A percentile compares a stretch with the other conserved stretches of the same genome.
These are phyloP conservation scores for Phytophthora fragariaefolia DNA, from an alignment of 352 stramenopile genomes.

Conservation along the genomic window DNA sequence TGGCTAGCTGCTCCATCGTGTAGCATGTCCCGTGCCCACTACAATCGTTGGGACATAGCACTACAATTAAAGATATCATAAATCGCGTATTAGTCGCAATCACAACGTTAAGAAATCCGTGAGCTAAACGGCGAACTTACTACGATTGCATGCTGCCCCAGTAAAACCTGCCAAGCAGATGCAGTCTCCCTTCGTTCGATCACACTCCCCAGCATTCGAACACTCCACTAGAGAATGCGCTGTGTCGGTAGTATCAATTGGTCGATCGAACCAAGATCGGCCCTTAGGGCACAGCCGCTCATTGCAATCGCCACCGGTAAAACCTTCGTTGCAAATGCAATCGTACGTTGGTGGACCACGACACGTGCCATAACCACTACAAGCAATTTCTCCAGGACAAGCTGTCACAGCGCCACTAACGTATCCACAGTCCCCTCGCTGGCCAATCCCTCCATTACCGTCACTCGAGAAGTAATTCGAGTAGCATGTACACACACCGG, in stretches of 20 bases:
- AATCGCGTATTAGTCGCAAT: slow-evolving; percentile 1
- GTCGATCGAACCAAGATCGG: slow-evolving; percentile 75
- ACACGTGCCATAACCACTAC: slow-evolving; percentile 76
- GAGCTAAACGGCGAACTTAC: slow-evolving; percentile 39
- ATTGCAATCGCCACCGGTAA: slow-evolving; percentile 74
- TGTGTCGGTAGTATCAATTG: slow-evolving; percentile 44
- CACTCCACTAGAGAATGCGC: slow-evolving; percentile 72
- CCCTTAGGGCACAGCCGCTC: slow-evolving; percentile 70
- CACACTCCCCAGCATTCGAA: slow-evolving; percentile 74
- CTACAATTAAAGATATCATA: slow-evolving; percentile 32
- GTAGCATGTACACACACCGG: slow-evolving; percentile 87
- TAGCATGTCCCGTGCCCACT: slow-evolving; percentile 86
- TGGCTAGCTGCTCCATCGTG: slow-evolving; percentile 81
- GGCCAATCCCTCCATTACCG: slow-evolving; percentile 78
- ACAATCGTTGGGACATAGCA: slow-evolving; percentile 74
- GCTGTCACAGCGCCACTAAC: slow-evolving; percentile 62
- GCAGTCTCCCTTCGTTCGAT: slow-evolving; percentile 75
- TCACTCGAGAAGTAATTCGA: slow-evolving; percentile 85
- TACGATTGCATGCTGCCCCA: slow-evolving; percentile 72
- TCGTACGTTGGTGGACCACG: slow-evolving; percentile 76
- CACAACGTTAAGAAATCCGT: no score
- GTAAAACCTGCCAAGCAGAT: slow-evolving; percentile 69
- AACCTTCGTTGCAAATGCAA: slow-evolving; percentile 84
- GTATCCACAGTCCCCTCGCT: slow-evolving; percentile 93
- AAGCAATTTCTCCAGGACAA: slow-evolving; percentile 77